These are phyloP conservation scores for Zalaria sp. DNA, from an alignment of 2,329 filamentous ascomycete species.

Conservation along the genomic window DNA sequence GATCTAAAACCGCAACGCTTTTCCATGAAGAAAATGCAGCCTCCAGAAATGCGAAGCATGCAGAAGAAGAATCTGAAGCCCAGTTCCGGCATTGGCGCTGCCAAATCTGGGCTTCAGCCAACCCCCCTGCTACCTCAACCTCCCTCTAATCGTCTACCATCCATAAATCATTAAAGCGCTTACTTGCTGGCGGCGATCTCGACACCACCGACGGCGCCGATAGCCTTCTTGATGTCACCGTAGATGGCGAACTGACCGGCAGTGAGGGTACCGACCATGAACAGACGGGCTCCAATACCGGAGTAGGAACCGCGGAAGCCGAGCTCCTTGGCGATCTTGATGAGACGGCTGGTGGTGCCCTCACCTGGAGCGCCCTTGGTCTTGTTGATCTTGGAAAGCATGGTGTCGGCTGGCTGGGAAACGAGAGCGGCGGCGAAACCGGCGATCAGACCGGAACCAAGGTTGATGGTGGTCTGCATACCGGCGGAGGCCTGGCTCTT, in stretches of 20 bases:
- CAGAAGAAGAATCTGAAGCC: background rate
- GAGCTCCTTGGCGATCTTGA: constrained; percentile 83
- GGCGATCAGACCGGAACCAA: constrained; percentile 72
- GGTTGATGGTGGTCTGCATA: constrained; percentile 67
- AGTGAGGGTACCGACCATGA: constrained; percentile 63
- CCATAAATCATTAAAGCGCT: background rate
- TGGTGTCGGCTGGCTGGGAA: constrained; percentile 84
- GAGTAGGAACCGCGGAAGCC: constrained; percentile 60
- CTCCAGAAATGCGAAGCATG: background rate
- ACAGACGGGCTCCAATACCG: constrained; percentile 68
- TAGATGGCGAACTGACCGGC: constrained; percentile 85
- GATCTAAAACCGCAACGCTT: background rate
- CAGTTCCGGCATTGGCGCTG: background rate
- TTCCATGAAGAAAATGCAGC: background rate
- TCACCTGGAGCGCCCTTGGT: constrained; percentile 77
- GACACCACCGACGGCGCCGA: constrained; percentile 61
- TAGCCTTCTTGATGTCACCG: constrained; percentile 15
- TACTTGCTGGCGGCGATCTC: constrained; percentile 43
- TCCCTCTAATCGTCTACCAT: background rate
- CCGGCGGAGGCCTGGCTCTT: constrained; percentile 55
- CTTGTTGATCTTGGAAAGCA: constrained; percentile 96
- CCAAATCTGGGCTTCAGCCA: background rate
- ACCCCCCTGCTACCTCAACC: background rate
- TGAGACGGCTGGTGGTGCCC: constrained; percentile 62
- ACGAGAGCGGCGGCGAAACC: constrained; percentile 77